These are phyloP conservation scores for Cyclotella choctawhatcheeana DNA, from an alignment of 108 stramenopile genomes.

Conservation along the genomic window DNA sequence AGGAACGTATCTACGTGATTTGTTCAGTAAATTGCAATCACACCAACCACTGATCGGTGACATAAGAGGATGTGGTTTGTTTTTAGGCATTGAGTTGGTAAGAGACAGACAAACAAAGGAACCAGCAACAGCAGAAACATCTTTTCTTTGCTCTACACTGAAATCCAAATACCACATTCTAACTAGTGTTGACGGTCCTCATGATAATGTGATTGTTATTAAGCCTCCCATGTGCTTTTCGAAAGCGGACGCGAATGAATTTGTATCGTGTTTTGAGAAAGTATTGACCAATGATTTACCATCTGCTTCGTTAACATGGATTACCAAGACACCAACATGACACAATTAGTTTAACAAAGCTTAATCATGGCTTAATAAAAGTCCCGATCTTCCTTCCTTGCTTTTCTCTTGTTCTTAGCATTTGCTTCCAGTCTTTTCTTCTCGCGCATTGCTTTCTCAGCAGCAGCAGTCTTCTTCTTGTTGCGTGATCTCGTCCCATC, in stretches of 20 bases:
- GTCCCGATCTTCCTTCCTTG: slow-evolving; percentile 41
- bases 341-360: neutral
- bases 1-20: slow-evolving; percentile 70
- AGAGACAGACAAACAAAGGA: slow-evolving; percentile 57
- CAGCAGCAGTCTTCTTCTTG: slow-evolving; percentile 62
- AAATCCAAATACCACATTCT: slow-evolving; percentile 78
- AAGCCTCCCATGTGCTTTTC: slow-evolving; percentile 96
- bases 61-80: slow-evolving; percentile 93
- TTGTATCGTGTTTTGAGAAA: slow-evolving; percentile 68
- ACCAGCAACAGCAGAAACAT: slow-evolving; percentile 77
- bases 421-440: slow-evolving; percentile 48
- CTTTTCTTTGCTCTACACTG: slow-evolving; percentile 75
- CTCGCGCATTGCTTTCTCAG: slow-evolving; percentile 27
- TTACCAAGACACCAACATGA: slow-evolving; percentile 50
- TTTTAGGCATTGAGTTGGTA: slow-evolving; percentile 93
- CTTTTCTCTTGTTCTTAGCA: slow-evolving; percentile 46
- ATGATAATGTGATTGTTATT: slow-evolving; percentile 92
- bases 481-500: slow-evolving; percentile 72
- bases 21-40: slow-evolving; percentile 50
- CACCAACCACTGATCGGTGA: slow-evolving; percentile 82
- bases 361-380: slow-evolving; percentile 1
- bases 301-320: slow-evolving; percentile 11
- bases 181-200: slow-evolving; percentile 88
- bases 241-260: slow-evolving; percentile 69
- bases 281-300: slow-evolving; percentile 50